phyloP scores from a whole-genome alignment of 2,329 filamentous ascomycete species.

The Dendryphion nanum region DNA sequence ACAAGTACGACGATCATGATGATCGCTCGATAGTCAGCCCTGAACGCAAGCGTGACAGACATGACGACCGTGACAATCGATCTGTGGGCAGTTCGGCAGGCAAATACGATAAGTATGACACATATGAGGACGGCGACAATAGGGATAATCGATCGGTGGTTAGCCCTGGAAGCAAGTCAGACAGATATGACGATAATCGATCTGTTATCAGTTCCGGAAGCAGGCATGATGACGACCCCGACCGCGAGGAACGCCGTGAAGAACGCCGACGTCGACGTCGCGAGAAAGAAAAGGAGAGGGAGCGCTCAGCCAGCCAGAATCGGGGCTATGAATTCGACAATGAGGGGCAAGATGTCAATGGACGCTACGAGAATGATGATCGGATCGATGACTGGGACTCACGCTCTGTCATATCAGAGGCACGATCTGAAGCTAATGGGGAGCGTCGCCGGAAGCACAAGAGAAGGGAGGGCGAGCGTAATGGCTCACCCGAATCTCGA shows the following conservation, averaged over 20 bases:
- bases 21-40: slow-evolving; percentile 18
- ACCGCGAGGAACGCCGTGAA: slow-evolving; percentile 13
- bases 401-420: slow-evolving; percentile 39
- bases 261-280: slow-evolving; percentile 17
- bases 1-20: slow-evolving; percentile 13
- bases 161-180: slow-evolving; percentile 2
- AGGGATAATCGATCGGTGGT: background rate
- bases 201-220: slow-evolving; percentile 1
- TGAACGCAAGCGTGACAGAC: slow-evolving; percentile 16
- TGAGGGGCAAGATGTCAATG: too few relatives aligned
- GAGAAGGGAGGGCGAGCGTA: slow-evolving; percentile 29
- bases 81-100: background rate
- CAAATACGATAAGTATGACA: background rate
- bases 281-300: slow-evolving; percentile 14
- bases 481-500: slow-evolving; percentile 28
- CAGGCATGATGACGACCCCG: slow-evolving; percentile 9
- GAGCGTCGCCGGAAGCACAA: slow-evolving; percentile 36
- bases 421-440: slow-evolving; percentile 34
- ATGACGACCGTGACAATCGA: background rate
- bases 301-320: slow-evolving; percentile 38
- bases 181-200: slow-evolving; percentile 7
- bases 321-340: slow-evolving; percentile 31
- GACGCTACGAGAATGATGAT: slow-evolving; percentile 33
- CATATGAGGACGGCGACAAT: background rate
- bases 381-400: slow-evolving; percentile 41